phyloP scores from a whole-genome alignment of 106 monocot genomes.

The Hemerocallis citrina region DNA sequence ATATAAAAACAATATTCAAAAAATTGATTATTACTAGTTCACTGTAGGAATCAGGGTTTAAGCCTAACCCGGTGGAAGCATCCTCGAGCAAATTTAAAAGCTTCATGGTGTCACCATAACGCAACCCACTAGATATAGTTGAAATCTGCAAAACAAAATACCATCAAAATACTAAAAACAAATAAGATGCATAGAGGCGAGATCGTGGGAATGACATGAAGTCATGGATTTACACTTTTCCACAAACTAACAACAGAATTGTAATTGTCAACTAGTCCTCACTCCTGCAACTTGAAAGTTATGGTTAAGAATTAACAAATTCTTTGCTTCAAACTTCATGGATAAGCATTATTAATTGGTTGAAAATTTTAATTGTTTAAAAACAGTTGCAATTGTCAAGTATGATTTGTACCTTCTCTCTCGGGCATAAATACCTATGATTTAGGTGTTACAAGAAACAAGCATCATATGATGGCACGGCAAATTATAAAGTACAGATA shows the following conservation, averaged over 20 bases:
- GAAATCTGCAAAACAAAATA: constrained; percentile 50
- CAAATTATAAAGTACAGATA: too few relatives aligned
- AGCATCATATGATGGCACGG: too few relatives aligned
- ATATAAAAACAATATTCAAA: too few relatives aligned
- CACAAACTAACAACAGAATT: constrained; percentile 71
- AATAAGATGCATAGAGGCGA: not conserved
- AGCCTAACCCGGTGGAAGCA: constrained; percentile 62
- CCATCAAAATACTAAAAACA: not conserved
- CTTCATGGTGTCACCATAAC: constrained; percentile 65
- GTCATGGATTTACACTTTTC: constrained; percentile 67
- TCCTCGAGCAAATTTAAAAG: constrained; percentile 72
- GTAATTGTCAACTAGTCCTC: constrained; percentile 67
- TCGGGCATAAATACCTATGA: too few relatives aligned
- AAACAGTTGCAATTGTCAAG: too few relatives aligned
- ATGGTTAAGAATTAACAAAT: constrained; percentile 36
- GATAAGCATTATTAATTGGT: too few relatives aligned
- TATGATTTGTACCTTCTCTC: too few relatives aligned
- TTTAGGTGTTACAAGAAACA: too few relatives aligned
- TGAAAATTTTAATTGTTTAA: too few relatives aligned
- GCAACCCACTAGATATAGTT: constrained; percentile 56
- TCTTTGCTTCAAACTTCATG: too few relatives aligned
- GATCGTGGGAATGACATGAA: too few relatives aligned
- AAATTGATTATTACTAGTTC: not conserved
- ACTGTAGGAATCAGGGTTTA: constrained; percentile 5
- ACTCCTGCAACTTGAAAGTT: constrained; percentile 63